Base-by-base conservation (phyloP, 352 stramenopile species). In the Globisporangium irregulare region DNA sequence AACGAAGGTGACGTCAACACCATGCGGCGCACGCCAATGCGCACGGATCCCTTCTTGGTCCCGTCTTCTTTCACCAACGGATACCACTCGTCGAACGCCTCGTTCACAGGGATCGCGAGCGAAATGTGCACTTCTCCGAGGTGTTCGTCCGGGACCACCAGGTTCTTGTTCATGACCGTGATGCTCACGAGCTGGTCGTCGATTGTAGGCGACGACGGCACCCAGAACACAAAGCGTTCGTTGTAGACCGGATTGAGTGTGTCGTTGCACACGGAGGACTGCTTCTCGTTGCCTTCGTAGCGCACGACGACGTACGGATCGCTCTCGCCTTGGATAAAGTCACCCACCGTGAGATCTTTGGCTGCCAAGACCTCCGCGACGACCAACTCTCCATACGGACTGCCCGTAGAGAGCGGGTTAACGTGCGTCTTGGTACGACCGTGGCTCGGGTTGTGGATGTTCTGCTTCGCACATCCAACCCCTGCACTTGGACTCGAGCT, bases 151-250 rank as follows among this genome's bases (percentile, higher is more conserved):
- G 71, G 53, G 41, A 78, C 78, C 32, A 83, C 70, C 10, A 71
- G 34, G 56, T 82, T 77, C 66, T 78, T 69, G 71, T 77, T 79
- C 55, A 73, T 77, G n/a, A 93, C 68, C 29, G 78, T 77, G 55
- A 91, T 58, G 50, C 78, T 79, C 29, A 91, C 66, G 14, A 75
- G 71, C 10, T 73, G 73, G 43, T 80, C 66, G 22, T 87, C 79
- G 61, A 78, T 83, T 0, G 75, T 66, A 0, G 76, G 74, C 14
- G 79, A 83, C 0, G 81, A 82, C 27, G 81, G 74, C 22, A 89
- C 43, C 80, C 81, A 93, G 70, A 91, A 89, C 56, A 93, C 80
- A 57, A 93, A 93, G 0, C 85, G 81, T 34, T 91, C 81, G 64
- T 90, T 90, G 69, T 87, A 84, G 22, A 82, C 69, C 8, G 74